phyloP scores from a whole-genome alignment of 1,139 yeast genomes.

The Yamadazyma kanchanaburiensis region DNA sequence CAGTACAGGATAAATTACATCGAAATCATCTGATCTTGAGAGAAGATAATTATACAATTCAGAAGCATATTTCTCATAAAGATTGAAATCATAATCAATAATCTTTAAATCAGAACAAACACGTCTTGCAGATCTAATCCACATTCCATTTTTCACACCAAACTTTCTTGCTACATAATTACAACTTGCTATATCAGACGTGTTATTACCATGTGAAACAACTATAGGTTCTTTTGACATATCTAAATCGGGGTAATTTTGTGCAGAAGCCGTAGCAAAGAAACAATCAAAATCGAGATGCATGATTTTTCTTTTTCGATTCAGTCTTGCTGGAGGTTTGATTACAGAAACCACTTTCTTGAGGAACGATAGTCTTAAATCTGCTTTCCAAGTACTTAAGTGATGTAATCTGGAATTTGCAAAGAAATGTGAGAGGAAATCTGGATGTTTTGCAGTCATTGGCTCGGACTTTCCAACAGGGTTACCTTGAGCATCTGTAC shows the following conservation, averaged over 20 bases:
- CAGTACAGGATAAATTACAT: constrained; percentile 76
- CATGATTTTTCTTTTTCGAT: constrained; percentile 41
- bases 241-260: constrained; percentile 53
- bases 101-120: constrained; percentile 63
- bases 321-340: constrained; percentile 3
- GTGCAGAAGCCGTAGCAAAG: constrained; percentile 81
- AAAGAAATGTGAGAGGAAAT: constrained; percentile 68
- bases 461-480: constrained; percentile 3
- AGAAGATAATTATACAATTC: constrained; percentile 56
- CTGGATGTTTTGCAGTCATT: constrained; percentile 71
- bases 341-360: constrained; percentile 27
- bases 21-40: constrained; percentile 41
- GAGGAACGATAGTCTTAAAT: constrained; percentile 60
- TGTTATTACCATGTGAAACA: constrained; percentile 75
- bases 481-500: constrained; percentile 5
- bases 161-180: constrained; percentile 74
- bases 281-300: constrained; percentile 95
- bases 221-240: constrained; percentile 65
- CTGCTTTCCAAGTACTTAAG: constrained; percentile 82
- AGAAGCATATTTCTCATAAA: constrained; percentile 53
- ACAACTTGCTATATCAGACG: constrained; percentile 86
- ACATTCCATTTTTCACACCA: constrained; percentile 87
- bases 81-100: constrained; percentile 70
- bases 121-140: constrained; percentile 65
- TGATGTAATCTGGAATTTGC: constrained; percentile 84